Base-by-base conservation (phyloP, 208 protist species). In the Wallacemonas sp. region DNA sequence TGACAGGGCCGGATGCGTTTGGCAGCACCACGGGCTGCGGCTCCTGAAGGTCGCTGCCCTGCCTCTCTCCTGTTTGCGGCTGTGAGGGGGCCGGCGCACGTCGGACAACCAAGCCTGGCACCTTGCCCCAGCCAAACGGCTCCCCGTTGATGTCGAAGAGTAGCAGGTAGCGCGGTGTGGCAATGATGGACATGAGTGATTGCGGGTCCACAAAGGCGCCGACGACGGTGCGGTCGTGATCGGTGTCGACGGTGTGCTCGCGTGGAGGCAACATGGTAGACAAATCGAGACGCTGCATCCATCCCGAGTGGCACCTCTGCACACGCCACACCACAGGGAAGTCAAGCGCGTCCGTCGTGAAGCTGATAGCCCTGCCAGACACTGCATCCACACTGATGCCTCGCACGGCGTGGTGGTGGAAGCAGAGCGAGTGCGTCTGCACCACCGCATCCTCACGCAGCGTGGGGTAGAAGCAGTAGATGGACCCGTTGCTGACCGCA, bases 91-190 rank as follows among this genome's bases (percentile, higher is more conserved):
- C 59, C 21, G 62, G 53, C 0, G 41, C 28, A 0, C 56, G 30
- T 6, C 56, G 45, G 5, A 64, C 63, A 0, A 39, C 30, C 8
- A 39, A 11, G 8, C 44, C 45, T 6, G 82, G 79, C 28, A 90
- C 62, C 49, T 60, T 66, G 34, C 90, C 90, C 8, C 58, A 54
- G 1, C 79, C 90, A 33, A 86, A 93, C 0, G 68, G 75, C 15
- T 84, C 77, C 0, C 90, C 86, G 55, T 88, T 85, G 41, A 58
- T 66, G 74, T 96, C 90, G 72, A 91, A 96, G 27, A 96, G 59
- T 0, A 82, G 47, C n/a, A 96, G 68, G 47, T 75, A 70, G 21
- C 86, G 80, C 12, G 62, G 34, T 1, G 90, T 96, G 21, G 77
- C 62, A 26, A 91, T 15, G 26, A 86, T 67, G 19, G 85, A 75